These are phyloP conservation scores for Backusella australiensis DNA, from an alignment of 192 early-diverging fungal genomes.

Conservation along the genomic window DNA sequence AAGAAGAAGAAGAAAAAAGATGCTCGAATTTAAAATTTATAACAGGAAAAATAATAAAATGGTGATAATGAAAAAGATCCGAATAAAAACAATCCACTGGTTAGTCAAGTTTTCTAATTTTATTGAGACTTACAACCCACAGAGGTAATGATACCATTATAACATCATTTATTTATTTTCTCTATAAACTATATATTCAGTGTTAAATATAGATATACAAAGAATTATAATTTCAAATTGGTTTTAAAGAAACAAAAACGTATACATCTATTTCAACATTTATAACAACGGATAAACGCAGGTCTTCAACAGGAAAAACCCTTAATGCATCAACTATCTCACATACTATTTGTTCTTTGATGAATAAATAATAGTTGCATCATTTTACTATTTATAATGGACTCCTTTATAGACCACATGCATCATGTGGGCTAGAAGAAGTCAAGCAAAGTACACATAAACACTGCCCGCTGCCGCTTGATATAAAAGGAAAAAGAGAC, in stretches of 20 bases:
- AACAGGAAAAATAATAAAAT: not conserved
- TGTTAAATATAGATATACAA: not conserved
- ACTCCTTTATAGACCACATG: not conserved
- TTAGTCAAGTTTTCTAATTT: not conserved
- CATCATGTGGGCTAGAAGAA: not conserved
- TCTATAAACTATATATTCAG: not conserved
- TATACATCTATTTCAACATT: not conserved
- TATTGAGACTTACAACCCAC: not conserved
- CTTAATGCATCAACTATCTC: not conserved
- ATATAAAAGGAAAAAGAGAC: not conserved
- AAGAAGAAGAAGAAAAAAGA: not conserved
- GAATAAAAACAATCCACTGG: not conserved
- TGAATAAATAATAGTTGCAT: not conserved
- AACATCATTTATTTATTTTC: not conserved
- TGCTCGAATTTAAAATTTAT: not conserved
- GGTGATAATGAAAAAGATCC: not conserved
- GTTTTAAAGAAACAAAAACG: not conserved
- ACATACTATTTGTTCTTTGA: not conserved
- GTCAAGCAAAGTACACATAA: not conserved
- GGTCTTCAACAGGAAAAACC: not conserved
- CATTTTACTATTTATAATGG: conserved; percentile 4
- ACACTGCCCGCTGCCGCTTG: not conserved
- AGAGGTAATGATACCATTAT: not conserved
- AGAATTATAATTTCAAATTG: not conserved
- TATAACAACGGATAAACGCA: not conserved